phyloP scores from a whole-genome alignment of 140 eudicot genomes.

The Flaveria floridana region DNA sequence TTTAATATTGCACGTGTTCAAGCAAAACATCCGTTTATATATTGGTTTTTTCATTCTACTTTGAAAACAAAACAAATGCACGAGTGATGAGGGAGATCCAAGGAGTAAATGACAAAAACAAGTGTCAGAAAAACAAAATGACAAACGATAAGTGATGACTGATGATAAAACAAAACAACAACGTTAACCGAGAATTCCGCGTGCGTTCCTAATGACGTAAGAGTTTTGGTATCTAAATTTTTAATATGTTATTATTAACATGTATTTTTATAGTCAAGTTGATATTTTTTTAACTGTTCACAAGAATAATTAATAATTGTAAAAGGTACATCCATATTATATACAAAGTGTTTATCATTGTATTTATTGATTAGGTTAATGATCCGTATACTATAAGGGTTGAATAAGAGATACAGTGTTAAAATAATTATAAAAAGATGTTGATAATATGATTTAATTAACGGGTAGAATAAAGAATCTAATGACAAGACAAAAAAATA shows the following conservation, averaged over 20 bases:
- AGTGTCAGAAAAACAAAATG: slow-evolving; percentile 9
- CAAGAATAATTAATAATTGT: too few relatives aligned
- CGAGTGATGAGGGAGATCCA: slow-evolving; percentile 38
- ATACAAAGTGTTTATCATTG: too few relatives aligned
- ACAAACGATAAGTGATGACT: neutral
- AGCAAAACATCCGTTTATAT: slow-evolving; percentile 5
- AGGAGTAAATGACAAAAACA: slow-evolving; percentile 28
- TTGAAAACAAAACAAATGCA: neutral
- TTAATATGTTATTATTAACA: neutral
- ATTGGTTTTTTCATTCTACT: neutral
- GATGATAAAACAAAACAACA: slow-evolving; percentile 19
- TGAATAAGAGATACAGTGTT: too few relatives aligned
- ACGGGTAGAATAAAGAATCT: too few relatives aligned
- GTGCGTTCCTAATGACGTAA: slow-evolving; percentile 18
- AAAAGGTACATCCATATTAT: too few relatives aligned
- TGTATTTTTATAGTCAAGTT: neutral
- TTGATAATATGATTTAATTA: too few relatives aligned
- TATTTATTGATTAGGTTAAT: too few relatives aligned
- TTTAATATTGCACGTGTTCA: slow-evolving; percentile 22
- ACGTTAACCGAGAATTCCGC: slow-evolving; percentile 25
- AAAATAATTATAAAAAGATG: too few relatives aligned
- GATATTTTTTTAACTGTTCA: neutral
- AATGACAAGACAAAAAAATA: too few relatives aligned
- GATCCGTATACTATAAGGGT: too few relatives aligned
- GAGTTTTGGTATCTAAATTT: neutral